Base-by-base conservation (phyloP, 1,284 basidiomycete species). In the Sutorius eximius region DNA sequence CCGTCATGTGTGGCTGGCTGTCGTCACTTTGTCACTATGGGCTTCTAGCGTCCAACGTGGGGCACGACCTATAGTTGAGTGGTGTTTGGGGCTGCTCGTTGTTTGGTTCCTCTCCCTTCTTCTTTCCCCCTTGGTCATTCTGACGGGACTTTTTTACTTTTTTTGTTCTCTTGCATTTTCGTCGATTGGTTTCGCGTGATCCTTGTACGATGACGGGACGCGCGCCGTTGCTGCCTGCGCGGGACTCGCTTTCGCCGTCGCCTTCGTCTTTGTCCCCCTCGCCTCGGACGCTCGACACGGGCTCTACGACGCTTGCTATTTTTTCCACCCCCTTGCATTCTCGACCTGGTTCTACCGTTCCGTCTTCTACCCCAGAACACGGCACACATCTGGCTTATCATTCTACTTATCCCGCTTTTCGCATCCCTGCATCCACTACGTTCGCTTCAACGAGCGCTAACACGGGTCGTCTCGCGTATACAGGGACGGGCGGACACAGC, bases 401-500 rank as follows among this genome's bases (percentile, higher is more conserved):
- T 45, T 34, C 10, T 13, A 2, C 30, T 37, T 52, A 16, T 51
- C 22, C 22, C 38, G 32, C 12, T 12, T 16, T 24, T 24, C 22
- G 22, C 22, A 24, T 24, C 22, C 22, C 22, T 24, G 22, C 22
- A 24, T 24, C 22, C 22, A 24, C 29, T 11, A 3, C 13, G 13
- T 34, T 45, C 11, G 2, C 30, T 18, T 24, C 55, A 20, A 34
- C 47, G 32, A 37, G 42, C 15, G n/a, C 67, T 69, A 16, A 69
- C 45, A 15, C 30, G 1, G 43, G n/a, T 12, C 12, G 20, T 43
- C n/a, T 42, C 29, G 2, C 37, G 2, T 20, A 34, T 6, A 29
- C 44, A 66, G 64, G 64, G 24, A 40, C 53, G 7, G 65, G 61
- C 8, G 53, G 45, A 40, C 44, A 59, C 22, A 54, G 52, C n/a